A percentile compares a stretch with the other conserved stretches of the same genome.
Evolutionary conservation across 78 protist species (phyloP).

Genomic region (Dictyostelium firmibasis): DNA sequence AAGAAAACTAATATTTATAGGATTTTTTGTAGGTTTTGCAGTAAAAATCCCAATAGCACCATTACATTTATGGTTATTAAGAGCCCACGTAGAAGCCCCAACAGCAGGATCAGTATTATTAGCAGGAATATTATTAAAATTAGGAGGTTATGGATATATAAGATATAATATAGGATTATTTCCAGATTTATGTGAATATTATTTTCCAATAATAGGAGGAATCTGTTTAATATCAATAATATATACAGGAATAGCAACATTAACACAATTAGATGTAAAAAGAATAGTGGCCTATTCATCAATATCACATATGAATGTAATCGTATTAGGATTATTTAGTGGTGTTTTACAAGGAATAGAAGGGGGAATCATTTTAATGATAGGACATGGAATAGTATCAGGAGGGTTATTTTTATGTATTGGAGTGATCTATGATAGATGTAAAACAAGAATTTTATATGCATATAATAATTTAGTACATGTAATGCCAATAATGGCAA

Average conservation of each 20-base stretch:
- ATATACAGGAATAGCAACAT: conserved; percentile 16
- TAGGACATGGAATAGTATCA: conserved; percentile 9
- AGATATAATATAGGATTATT: conserved; percentile 15
- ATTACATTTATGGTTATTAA: conserved; percentile 6
- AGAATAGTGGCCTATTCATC: conserved; percentile 3
- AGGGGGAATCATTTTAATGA: neutral
- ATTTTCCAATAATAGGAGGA: conserved; percentile 6
- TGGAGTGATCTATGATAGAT: neutral
- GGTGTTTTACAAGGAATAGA: conserved; percentile 16
- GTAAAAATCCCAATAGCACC: conserved; percentile 17
- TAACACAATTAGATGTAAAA: conserved; percentile 17
- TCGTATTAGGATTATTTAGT: conserved; percentile 13
- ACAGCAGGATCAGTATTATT: conserved; percentile 4
- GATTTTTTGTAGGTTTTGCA: conserved; percentile 11
- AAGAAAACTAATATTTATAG: neutral
- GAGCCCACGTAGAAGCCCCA: conserved; percentile 1
- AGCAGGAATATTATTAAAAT: conserved; percentile 3
- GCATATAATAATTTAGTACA: neutral
- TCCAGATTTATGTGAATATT: conserved; percentile 17
- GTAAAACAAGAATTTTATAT: conserved; percentile 20
- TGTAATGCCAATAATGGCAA: neutral
- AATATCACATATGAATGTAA: conserved; percentile 18
- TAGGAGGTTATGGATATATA: neutral
- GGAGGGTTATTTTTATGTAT: conserved; percentile 20
- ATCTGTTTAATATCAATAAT: conserved; percentile 3